Conservation (phyloP, 257 asterid species). For the Agastache rugosa region DNA sequence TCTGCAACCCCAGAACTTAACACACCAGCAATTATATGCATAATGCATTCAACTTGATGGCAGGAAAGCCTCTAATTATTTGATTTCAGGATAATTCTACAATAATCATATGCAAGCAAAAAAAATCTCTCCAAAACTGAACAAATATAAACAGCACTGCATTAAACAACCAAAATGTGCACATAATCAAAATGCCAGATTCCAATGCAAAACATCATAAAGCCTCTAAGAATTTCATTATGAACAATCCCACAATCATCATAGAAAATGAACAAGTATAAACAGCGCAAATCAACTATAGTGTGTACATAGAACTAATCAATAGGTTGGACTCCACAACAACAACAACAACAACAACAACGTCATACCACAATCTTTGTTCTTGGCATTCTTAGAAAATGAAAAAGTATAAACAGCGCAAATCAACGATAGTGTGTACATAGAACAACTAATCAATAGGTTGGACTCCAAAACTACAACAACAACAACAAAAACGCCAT, state of each 20-base stretch:
- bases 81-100: not conserved
- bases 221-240: not conserved
- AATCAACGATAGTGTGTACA: not conserved
- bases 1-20: slow-evolving; percentile 13
- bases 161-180: not conserved
- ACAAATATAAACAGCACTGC: not conserved
- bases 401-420: too few relatives aligned
- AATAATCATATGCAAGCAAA: not conserved
- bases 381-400: slow-evolving; percentile 79
- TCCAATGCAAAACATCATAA: not conserved
- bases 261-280: not conserved
- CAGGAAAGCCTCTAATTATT: not conserved
- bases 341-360: slow-evolving; percentile 15
- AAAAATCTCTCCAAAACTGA: not conserved
- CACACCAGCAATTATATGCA: not conserved
- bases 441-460: not conserved
- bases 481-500: slow-evolving; percentile 21
- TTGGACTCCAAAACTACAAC: not conserved
- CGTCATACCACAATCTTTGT: slow-evolving; percentile 72
- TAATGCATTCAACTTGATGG: not conserved
- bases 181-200: not conserved
- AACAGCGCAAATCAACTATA: not conserved
- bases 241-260: not conserved
- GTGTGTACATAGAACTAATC: not conserved
- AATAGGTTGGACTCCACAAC: not conserved